Base-by-base conservation (phyloP, 352 stramenopile genomes). In the Thalassiosira gravida region DNA sequence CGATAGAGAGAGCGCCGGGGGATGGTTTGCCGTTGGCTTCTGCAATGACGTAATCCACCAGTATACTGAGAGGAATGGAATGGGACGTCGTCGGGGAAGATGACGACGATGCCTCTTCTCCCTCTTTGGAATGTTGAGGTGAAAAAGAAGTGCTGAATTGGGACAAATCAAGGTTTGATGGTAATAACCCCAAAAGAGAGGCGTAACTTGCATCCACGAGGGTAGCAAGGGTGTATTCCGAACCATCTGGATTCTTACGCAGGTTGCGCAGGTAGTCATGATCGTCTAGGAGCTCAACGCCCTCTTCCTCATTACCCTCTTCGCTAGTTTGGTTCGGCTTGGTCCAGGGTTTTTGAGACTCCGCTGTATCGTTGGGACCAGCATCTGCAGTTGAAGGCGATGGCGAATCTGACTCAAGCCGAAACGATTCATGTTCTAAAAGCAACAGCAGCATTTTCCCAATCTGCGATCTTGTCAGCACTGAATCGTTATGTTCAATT, bases 361-460 rank as follows among this genome's bases (percentile, higher is more conserved):
- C 32, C 32, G 11, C 9, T 53, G 29, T 24, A 55, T 25, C 27
- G 16, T 55, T 53, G 52, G 35, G 0, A 9, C 29, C 37, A 16
- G 13, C 27, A 9, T 2, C 24, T 39, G 32, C 11, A 5, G 32
- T 39, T 32, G 59, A 24, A 11, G 56, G 47, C 6, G 53, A 52
- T 22, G 85, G 74, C 7, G 71, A 75, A 66, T 90, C 85, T 35
- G 67, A 69, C 50, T 82, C 64, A 1, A 87, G 30, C 14, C 85
- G 80, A 85, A 79, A 90, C 1, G 82, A 69, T 39, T 75, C 47
- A 68, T 90, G 80, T 44, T 87, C 82, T 20, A 91, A 27, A n/a
- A 91, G 55, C 22, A 89, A 46, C 0, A 85, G 18, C 2, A 91
- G 35, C 85, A 91, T 91, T 25, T 80, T 66, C 20, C 73, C 85